Conservation (phyloP, 1,284 basidiomycete species). For the Cutaneotrichosporon cutaneum region DNA sequence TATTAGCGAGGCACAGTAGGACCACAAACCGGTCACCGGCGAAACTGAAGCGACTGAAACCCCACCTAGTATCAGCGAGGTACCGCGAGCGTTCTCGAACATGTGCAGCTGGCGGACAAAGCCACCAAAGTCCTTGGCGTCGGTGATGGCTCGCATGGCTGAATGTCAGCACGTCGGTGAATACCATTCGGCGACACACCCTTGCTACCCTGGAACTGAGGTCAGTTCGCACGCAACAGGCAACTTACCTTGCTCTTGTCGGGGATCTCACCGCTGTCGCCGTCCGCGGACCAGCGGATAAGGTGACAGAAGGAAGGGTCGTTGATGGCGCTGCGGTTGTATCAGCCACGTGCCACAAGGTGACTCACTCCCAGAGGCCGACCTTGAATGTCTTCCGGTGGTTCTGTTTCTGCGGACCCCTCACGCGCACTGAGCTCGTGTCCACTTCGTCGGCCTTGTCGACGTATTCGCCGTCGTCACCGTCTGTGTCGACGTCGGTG, state of each 20-base stretch:
- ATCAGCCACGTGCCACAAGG: not conserved
- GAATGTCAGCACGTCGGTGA: not conserved
- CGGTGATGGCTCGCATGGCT: conserved; percentile 25
- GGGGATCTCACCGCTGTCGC: conserved; percentile 13
- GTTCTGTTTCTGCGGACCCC: not conserved
- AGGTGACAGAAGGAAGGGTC: not conserved
- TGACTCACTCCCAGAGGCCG: conserved; percentile 23
- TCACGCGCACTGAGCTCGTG: not conserved
- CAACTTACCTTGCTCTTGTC: conserved; percentile 16
- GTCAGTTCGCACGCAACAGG: not conserved
- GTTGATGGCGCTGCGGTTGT: conserved; percentile 18
- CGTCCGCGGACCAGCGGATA: conserved; percentile 18
- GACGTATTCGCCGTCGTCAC: not conserved
- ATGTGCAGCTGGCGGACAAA: conserved; percentile 27
- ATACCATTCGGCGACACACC: conserved; percentile 4
- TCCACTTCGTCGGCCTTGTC: not conserved
- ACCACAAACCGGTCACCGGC: not conserved
- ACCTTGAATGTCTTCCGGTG: conserved; percentile 17
- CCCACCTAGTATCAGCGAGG: conserved; percentile 20
- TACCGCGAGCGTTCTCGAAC: not conserved
- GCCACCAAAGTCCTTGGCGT: conserved; percentile 18
- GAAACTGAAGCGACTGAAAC: conserved; percentile 15
- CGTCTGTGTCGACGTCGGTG: conserved; percentile 4
- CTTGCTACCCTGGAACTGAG: conserved; percentile 17
- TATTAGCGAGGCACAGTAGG: not conserved